These are phyloP conservation scores for Scytalidium lignicola DNA, from an alignment of 2,329 filamentous ascomycete species.

Conservation along the genomic window DNA sequence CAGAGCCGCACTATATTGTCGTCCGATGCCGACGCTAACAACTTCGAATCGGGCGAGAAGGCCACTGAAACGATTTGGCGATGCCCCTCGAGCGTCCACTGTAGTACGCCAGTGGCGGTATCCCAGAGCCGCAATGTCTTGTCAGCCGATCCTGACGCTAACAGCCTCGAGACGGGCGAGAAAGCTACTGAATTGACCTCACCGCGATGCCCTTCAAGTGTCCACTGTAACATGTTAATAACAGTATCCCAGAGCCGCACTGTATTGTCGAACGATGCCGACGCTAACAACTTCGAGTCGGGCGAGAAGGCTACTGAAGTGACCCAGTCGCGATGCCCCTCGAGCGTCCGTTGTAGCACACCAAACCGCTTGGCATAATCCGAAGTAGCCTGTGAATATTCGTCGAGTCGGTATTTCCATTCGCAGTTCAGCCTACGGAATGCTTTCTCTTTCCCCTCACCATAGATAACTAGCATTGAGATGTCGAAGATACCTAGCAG, in stretches of 20 bases:
- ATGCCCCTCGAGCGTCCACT: conserved; percentile 1
- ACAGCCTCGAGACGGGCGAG: too few relatives aligned
- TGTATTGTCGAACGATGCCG: neutral
- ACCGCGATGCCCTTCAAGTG: too few relatives aligned
- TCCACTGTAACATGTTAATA: too few relatives aligned
- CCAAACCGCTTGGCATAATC: conserved; percentile 6
- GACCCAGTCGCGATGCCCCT: conserved; percentile 1
- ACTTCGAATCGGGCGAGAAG: conserved; percentile 1
- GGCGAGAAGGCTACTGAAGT: conserved; percentile 4
- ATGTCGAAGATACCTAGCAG: conserved; percentile 38
- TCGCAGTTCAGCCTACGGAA: conserved; percentile 18
- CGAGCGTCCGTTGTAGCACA: conserved; percentile 1
- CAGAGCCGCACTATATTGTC: conserved; percentile 1
- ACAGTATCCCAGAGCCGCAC: conserved; percentile 3
- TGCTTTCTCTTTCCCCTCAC: conserved; percentile 26
- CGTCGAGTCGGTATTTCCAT: conserved; percentile 9
- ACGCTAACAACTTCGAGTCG: conserved; percentile 1
- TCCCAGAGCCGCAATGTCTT: too few relatives aligned
- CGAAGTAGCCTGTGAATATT: conserved; percentile 8
- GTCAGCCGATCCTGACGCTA: too few relatives aligned
- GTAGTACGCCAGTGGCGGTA: conserved; percentile 2
- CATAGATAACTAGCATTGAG: conserved; percentile 37
- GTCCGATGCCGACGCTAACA: conserved; percentile 1
- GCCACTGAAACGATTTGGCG: conserved; percentile 2
- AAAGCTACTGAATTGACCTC: too few relatives aligned